Conservation (phyloP, 108 stramenopile genomes). For the Tribonema minus region DNA sequence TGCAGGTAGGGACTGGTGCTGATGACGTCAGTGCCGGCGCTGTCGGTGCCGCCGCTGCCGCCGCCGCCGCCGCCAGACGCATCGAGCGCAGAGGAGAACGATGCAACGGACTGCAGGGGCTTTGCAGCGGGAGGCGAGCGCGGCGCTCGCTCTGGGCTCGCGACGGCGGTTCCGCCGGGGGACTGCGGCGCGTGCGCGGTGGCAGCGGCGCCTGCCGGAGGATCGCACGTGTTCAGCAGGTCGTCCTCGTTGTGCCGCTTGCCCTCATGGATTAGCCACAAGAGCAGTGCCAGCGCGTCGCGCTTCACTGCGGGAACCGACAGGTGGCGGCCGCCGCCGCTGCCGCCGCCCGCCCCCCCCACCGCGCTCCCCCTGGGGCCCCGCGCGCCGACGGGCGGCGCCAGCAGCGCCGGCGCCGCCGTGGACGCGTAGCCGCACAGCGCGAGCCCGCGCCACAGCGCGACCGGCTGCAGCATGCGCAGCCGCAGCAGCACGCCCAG, state of each 20-base stretch:
- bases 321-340: too few relatives aligned
- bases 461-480: neutral
- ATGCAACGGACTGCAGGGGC: too few relatives aligned
- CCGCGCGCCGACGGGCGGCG: neutral
- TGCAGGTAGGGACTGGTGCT: neutral
- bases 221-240: neutral
- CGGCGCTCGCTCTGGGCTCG: too few relatives aligned
- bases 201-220: neutral
- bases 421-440: neutral
- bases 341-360: neutral
- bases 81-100: too few relatives aligned
- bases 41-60: neutral
- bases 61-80: too few relatives aligned
- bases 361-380: neutral
- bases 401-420: neutral
- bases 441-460: conserved; percentile 4
- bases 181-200: neutral
- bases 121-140: too few relatives aligned
- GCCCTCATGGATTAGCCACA: neutral
- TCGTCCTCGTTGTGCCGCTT: neutral
- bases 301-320: neutral
- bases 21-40: neutral
- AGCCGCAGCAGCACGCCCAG: conserved; percentile 27
- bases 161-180: too few relatives aligned
- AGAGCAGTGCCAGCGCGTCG: neutral